phyloP scores from a whole-genome alignment of 805 yeast species.

The Starmerella vaccinii region DNA sequence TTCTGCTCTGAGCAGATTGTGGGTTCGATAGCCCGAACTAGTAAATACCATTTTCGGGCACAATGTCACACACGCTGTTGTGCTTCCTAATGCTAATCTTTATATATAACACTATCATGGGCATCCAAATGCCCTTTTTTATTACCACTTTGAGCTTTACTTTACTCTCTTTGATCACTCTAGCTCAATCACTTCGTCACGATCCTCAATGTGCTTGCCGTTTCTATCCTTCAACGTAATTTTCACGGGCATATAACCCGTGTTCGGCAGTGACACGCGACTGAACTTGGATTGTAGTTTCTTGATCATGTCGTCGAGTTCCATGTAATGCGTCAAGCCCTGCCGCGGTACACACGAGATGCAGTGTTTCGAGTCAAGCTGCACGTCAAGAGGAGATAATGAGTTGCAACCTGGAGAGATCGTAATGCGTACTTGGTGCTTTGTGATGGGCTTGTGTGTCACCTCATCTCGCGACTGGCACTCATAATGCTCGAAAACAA shows the following conservation, averaged over 20 bases:
- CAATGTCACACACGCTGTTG: too few relatives aligned
- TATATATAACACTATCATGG: too few relatives aligned
- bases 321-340: conserved; percentile 83
- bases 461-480: conserved; percentile 47
- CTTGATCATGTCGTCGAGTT: conserved; percentile 76
- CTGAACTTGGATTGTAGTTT: conserved; percentile 70
- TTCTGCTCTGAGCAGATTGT: too few relatives aligned
- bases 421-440: conserved; percentile 83
- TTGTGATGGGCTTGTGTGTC: conserved; percentile 42
- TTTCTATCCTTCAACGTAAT: conserved; percentile 17
- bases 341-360: conserved; percentile 91
- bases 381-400: conserved; percentile 93
- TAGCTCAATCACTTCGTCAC: not conserved
- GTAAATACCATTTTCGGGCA: too few relatives aligned
- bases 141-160: too few relatives aligned
- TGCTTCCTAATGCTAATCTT: too few relatives aligned
- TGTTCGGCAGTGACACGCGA: conserved; percentile 83
- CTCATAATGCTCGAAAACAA: conserved; percentile 87
- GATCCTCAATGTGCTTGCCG: not conserved
- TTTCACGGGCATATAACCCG: conserved; percentile 34
- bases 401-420: conserved; percentile 97
- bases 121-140: too few relatives aligned
- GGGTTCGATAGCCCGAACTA: too few relatives aligned
- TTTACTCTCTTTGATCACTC: not conserved
- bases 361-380: conserved; percentile 89